Conservation (phyloP, 2,329 filamentous ascomycete genomes). For the Myriangium duriaei region DNA sequence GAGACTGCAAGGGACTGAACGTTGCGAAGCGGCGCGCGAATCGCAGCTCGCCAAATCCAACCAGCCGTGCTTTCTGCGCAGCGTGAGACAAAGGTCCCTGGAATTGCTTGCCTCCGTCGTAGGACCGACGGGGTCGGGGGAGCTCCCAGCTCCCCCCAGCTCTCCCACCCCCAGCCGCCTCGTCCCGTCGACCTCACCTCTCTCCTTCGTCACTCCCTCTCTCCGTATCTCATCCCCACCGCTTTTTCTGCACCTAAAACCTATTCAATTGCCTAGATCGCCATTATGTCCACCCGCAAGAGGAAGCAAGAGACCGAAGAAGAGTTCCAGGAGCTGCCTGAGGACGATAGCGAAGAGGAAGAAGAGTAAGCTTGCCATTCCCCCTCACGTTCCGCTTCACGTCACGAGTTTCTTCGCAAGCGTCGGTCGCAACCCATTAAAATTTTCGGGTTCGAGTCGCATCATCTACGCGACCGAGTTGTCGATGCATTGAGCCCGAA, state of each 20-base stretch:
- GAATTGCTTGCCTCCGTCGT: background rate
- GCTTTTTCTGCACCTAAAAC: background rate
- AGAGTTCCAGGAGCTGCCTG: constrained; percentile 32
- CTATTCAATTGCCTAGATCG: constrained; percentile 3
- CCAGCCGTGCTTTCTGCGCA: background rate
- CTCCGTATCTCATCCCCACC: background rate
- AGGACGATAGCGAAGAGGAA: constrained; percentile 31
- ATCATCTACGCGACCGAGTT: background rate
- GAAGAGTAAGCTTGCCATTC: constrained; percentile 26
- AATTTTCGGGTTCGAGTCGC: background rate
- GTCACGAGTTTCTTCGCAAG: background rate
- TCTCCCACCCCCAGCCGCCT: background rate
- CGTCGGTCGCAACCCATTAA: background rate
- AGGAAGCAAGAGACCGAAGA: constrained; percentile 31
- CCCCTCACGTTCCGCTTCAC: constrained; percentile 8
- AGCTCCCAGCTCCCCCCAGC: constrained; percentile 1
- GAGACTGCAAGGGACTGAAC: background rate
- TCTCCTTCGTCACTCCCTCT: background rate
- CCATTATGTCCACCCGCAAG: constrained; percentile 28
- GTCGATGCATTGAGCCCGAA: background rate
- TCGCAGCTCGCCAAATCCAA: background rate
- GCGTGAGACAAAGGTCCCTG: background rate
- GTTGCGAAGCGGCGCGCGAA: background rate
- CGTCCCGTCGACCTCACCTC: background rate
- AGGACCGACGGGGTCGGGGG: background rate